Conservation (phyloP, 2,329 filamentous ascomycete species). For the Trichophyton benhamiae region DNA sequence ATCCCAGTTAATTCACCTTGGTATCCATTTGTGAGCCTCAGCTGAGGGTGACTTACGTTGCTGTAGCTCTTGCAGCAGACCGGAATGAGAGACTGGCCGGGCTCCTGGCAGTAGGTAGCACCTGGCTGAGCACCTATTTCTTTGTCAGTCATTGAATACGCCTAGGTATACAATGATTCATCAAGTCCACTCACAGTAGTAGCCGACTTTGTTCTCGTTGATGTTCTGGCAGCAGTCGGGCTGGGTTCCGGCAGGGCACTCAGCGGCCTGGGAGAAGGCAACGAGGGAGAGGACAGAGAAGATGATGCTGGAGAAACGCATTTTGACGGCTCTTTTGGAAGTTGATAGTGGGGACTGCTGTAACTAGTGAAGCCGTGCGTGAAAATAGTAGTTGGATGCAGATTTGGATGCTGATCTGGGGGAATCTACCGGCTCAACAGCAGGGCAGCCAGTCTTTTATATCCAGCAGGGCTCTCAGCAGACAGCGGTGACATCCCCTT, state of each 20-base stretch:
- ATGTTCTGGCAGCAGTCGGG: neutral
- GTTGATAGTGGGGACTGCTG: no score
- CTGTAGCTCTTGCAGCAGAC: neutral
- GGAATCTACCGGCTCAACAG: neutral
- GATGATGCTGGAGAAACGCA: neutral
- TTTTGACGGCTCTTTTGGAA: neutral
- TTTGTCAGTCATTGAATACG: neutral
- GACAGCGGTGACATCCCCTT: neutral
- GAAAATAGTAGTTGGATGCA: neutral
- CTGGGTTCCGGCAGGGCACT: neutral
- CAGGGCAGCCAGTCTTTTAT: neutral
- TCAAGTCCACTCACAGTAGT: neutral
- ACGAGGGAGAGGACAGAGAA: neutral
- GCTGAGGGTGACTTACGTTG: neutral
- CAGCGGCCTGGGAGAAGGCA: neutral
- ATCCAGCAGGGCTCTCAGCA: neutral
- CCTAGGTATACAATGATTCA: no score
- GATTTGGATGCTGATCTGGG: neutral
- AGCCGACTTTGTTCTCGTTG: neutral
- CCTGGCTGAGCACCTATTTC: neutral
- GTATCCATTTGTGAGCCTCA: neutral
- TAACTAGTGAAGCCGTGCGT: neutral
- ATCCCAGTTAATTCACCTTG: neutral
- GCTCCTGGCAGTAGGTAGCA: conserved; percentile 1
- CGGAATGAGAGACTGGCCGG: neutral